Conservation (phyloP, 305 asterid genomes). For the Fraxinus ornus region DNA sequence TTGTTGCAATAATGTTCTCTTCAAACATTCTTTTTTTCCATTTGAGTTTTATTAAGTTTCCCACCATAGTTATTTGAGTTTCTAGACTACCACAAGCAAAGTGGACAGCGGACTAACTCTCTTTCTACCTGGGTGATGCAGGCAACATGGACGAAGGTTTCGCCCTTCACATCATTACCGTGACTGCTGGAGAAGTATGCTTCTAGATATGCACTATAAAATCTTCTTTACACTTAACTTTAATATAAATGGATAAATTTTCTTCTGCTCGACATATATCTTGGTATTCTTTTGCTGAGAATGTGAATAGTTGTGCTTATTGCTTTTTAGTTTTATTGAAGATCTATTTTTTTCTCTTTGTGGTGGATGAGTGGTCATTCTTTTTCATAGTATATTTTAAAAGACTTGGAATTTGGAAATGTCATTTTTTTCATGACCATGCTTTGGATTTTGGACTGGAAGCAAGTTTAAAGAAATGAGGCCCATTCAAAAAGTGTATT, state of each 20-base stretch:
- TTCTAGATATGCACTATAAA: neutral
- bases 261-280: neutral
- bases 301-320: neutral
- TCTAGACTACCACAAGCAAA: neutral
- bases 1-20: neutral
- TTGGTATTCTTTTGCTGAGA: neutral
- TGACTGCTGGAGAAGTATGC: constrained; percentile 54
- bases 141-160: constrained; percentile 46
- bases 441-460: neutral
- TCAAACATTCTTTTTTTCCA: neutral
- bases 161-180: constrained; percentile 39
- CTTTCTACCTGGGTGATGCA: constrained; percentile 26
- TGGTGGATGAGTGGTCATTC: neutral
- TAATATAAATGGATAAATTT: neutral
- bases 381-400: neutral
- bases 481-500: neutral
- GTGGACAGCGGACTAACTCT: neutral
- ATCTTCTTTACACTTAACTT: constrained; percentile 9
- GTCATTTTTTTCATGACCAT: neutral
- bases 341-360: neutral
- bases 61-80: neutral
- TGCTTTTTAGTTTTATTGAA: neutral
- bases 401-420: neutral
- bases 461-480: neutral
- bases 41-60: neutral